These are phyloP conservation scores for Cryptococcus jaspeensis DNA, from an alignment of 1,284 basidiomycete genomes.

Conservation along the genomic window DNA sequence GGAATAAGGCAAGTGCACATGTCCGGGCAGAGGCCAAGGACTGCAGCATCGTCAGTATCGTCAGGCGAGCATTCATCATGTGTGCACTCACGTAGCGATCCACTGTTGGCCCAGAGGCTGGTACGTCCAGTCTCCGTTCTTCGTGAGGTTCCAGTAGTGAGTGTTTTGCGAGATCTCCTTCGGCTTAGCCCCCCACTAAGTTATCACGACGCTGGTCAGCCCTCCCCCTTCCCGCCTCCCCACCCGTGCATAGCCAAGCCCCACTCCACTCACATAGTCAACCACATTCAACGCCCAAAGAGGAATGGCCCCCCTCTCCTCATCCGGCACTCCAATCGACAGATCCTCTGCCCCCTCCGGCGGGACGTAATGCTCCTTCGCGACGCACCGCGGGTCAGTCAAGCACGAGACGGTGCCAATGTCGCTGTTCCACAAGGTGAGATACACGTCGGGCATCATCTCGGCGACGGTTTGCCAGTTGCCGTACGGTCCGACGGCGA, in stretches of 20 bases:
- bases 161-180: slow-evolving; percentile 1
- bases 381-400: slow-evolving; percentile 18
- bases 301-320: slow-evolving; percentile 18
- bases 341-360: slow-evolving; percentile 14
- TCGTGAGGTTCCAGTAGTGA: slow-evolving; percentile 14
- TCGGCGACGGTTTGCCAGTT: slow-evolving; percentile 26
- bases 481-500: slow-evolving; percentile 23
- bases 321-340: slow-evolving; percentile 5
- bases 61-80: background rate
- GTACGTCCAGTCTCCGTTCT: slow-evolving; percentile 17
- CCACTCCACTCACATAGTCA: slow-evolving; percentile 23
- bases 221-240: background rate
- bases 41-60: slow-evolving; percentile 2
- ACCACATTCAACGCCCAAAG: slow-evolving; percentile 20
- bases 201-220: background rate
- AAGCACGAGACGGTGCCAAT: slow-evolving; percentile 13
- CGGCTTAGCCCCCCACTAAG: background rate
- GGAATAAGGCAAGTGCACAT: slow-evolving; percentile 16
- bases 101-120: slow-evolving; percentile 25
- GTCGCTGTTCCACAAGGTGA: slow-evolving; percentile 22
- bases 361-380: slow-evolving; percentile 12
- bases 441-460: slow-evolving; percentile 36
- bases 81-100: slow-evolving; percentile 15
- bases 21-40: slow-evolving; percentile 10
- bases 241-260: background rate